Conservation (phyloP, 2,329 filamentous ascomycete genomes). For the Esteya vermicola region DNA sequence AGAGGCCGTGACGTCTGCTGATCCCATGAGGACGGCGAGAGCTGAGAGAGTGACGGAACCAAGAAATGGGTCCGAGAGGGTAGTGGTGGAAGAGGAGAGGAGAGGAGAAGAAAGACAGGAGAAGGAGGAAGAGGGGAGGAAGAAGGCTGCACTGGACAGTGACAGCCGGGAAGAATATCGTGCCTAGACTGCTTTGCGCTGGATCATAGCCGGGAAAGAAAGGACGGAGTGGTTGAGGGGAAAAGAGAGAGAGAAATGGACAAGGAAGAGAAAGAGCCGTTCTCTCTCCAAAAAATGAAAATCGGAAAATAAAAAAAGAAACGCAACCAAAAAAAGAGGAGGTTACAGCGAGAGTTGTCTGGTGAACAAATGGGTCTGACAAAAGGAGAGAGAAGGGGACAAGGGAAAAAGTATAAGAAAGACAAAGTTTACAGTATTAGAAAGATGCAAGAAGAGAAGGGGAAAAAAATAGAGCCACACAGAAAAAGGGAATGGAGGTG, state of each 20-base stretch:
- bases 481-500: neutral
- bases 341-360: neutral
- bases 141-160: neutral
- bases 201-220: neutral
- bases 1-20: conserved; percentile 19
- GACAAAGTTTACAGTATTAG: too few relatives aligned
- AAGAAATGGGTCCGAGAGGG: too few relatives aligned
- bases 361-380: neutral
- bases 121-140: neutral
- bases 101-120: neutral
- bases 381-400: neutral
- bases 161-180: neutral
- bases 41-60: too few relatives aligned
- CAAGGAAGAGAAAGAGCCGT: neutral
- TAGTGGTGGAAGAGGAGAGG: neutral
- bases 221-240: neutral
- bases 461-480: neutral
- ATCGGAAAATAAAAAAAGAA: neutral
- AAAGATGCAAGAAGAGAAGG: neutral
- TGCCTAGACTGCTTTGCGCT: neutral
- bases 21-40: conserved; percentile 24
- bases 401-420: neutral
- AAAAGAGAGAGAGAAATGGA: neutral
- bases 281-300: neutral
- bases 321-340: neutral